Base-by-base conservation (phyloP, 768 basidiomycete species). In the Tubosaeta sp. region DNA sequence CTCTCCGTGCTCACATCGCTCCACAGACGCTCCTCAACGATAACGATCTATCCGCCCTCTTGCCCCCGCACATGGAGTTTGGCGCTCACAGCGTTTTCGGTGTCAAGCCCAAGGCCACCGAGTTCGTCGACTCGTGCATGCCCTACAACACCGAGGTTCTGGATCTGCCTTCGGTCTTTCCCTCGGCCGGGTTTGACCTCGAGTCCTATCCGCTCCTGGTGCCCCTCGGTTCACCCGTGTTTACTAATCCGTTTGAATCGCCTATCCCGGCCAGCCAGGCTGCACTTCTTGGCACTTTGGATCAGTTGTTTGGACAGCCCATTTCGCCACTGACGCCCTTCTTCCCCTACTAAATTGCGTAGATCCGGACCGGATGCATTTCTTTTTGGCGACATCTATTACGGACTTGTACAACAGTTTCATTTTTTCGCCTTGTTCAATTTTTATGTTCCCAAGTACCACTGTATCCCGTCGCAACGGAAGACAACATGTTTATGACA, bases 271-370 rank as follows among this genome's bases (percentile, higher is more conserved):
- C 48, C 27, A 51, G 25, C 2, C 52, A 55, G 19, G 46, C 55
- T 8, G 53, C 46, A 16, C 19, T 57, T 19, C 57, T 68, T 12
- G 51, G 42, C 24, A 57, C 61, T 35, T 49, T 68, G 48, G 69
- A 68, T 19, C 59, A 68, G 49, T 39, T 69, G 11, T 70, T 68
- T n/a, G 67, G 57, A 18, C 67, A 60, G n/a, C 29, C 62, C 10
- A 50, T 69, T 27, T 63, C 62, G 16, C 66, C 65, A 7, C 44
- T 63, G 9, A 57, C 65, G 2, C 42, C 56, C 1, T 1, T 47
- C 19, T 55, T 49, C 30, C 47, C 46, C 8, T 41, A 40, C 9
- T 54, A 54, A 34, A 46, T 40, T 41, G 62, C 52, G 52, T 63
- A 61, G 49, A 58, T 39, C 13, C 3, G 21, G n/a, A n/a, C n/a